These are phyloP conservation scores for Paracorniculantispora psalliotae DNA, from an alignment of 2,329 filamentous ascomycete genomes.

Conservation along the genomic window DNA sequence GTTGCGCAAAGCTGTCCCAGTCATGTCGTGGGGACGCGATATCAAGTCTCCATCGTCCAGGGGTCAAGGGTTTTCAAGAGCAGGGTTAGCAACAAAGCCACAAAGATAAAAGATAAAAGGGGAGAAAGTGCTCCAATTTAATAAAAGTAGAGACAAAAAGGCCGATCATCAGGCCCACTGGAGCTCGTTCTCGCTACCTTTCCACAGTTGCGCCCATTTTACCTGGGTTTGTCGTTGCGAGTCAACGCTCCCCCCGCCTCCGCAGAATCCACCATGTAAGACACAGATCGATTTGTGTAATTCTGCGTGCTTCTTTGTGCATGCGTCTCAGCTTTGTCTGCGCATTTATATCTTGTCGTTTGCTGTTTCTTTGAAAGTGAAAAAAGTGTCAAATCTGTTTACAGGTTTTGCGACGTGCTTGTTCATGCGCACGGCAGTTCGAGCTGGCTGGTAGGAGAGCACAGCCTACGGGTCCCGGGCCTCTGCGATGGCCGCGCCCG, in stretches of 20 bases:
- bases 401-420: background rate
- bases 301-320: background rate
- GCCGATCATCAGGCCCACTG: background rate
- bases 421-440: background rate
- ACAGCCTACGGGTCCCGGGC: too few species aligned
- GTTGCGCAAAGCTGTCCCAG: background rate
- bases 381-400: too few species aligned
- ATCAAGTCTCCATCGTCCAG: background rate
- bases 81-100: background rate
- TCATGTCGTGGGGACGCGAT: background rate
- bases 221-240: background rate
- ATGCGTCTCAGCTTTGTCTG: background rate
- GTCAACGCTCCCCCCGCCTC: background rate
- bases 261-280: background rate
- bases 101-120: background rate
- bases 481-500: background rate
- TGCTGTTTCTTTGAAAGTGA: background rate
- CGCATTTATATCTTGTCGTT: background rate
- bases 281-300: slow-evolving; percentile 3
- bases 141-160: slow-evolving; percentile 2
- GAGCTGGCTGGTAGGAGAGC: background rate
- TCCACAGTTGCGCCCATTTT: background rate
- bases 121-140: background rate
- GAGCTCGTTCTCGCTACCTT: background rate
- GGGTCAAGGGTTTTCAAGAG: background rate